Conservation (phyloP, 2,329 filamentous ascomycete species). For the Dendrostoma leiphaemia region DNA sequence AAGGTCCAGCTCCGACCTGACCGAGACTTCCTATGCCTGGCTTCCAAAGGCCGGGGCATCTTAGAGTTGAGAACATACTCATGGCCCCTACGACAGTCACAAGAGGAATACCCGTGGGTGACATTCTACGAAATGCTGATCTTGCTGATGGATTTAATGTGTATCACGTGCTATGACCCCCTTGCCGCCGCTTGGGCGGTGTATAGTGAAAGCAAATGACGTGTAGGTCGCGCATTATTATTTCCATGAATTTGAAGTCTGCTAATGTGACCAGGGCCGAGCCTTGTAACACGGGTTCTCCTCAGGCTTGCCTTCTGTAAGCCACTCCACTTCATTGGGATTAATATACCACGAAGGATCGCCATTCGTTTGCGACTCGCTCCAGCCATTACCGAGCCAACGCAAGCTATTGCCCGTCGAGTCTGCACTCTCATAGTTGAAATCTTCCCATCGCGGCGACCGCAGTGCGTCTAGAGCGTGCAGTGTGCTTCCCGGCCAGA, state of each 20-base stretch:
- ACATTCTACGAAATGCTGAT: too few relatives aligned
- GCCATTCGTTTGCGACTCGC: conserved; percentile 33
- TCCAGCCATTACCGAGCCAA: conserved; percentile 43
- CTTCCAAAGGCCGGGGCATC: too few relatives aligned
- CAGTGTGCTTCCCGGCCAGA: conserved; percentile 45
- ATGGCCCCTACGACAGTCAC: too few relatives aligned
- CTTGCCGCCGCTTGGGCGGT: too few relatives aligned
- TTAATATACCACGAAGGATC: conserved; percentile 41
- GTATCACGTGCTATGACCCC: too few relatives aligned
- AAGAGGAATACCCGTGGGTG: too few relatives aligned
- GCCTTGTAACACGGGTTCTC: conserved; percentile 32
- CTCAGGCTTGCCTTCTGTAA: conserved; percentile 34
- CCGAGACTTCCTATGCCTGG: too few relatives aligned
- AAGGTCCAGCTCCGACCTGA: too few relatives aligned
- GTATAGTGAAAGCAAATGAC: not conserved
- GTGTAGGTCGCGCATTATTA: not conserved
- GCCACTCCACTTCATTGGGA: conserved; percentile 34
- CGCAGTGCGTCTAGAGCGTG: conserved; percentile 42
- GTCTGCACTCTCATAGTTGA: conserved; percentile 35
- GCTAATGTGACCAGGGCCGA: conserved; percentile 35
- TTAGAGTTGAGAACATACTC: too few relatives aligned
- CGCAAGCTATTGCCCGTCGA: conserved; percentile 30
- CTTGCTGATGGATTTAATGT: too few relatives aligned
- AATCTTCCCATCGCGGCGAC: conserved; percentile 46
- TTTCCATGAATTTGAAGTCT: not conserved